phyloP scores from a whole-genome alignment of 2,329 filamentous ascomycete species.

The Colletotrichum tropicicola region DNA sequence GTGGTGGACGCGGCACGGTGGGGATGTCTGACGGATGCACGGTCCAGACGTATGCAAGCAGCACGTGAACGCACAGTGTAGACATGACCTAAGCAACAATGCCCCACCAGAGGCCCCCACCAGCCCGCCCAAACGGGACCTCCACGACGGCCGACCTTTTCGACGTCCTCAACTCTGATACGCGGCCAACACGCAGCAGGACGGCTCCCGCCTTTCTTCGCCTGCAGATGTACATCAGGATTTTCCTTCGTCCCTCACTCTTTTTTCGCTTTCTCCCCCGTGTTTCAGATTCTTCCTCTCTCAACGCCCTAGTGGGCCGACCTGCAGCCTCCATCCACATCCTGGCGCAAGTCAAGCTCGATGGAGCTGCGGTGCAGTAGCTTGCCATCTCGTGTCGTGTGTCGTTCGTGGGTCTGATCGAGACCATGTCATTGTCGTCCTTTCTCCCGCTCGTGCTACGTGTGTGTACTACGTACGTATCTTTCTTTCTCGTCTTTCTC shows the following conservation, averaged over 20 bases:
- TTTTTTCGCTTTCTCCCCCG: not conserved
- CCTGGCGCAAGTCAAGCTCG: too few species aligned
- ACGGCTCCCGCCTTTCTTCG: not conserved
- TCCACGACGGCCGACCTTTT: not conserved
- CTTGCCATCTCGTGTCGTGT: not conserved
- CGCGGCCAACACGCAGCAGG: not conserved
- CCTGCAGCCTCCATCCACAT: not conserved
- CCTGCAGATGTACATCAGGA: not conserved
- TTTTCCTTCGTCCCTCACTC: not conserved
- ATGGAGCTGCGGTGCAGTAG: conserved; percentile 4
- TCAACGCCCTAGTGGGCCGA: conserved; percentile 16
- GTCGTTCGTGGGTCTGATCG: not conserved
- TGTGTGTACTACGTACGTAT: not conserved
- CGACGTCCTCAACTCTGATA: not conserved
- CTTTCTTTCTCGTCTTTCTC: not conserved
- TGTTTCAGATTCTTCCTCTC: conserved; percentile 21
- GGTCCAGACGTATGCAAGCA: not conserved
- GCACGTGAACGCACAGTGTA: not conserved
- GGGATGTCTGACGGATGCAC: not conserved
- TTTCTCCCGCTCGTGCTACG: not conserved
- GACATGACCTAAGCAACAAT: not conserved
- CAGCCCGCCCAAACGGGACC: not conserved
- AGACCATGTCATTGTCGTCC: not conserved
- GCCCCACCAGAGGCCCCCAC: not conserved
- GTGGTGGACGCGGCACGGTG: not conserved